These are phyloP conservation scores for Calonectria pteridis DNA, from an alignment of 2,329 filamentous ascomycete genomes.

Conservation along the genomic window DNA sequence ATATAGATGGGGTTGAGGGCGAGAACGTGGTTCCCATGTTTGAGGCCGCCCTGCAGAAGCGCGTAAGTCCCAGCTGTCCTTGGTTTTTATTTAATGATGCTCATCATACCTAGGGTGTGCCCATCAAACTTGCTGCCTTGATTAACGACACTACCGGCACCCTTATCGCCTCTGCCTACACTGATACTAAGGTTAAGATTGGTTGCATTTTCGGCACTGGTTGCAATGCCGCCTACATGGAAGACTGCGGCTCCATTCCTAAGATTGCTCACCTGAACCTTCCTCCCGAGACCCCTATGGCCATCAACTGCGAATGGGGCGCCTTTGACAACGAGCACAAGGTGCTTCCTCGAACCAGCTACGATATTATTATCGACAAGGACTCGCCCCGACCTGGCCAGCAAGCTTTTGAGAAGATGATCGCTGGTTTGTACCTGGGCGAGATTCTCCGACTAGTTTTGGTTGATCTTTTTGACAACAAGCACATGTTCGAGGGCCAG, in stretches of 20 bases:
- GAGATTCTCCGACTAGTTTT: slow-evolving; percentile 93
- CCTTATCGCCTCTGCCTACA: slow-evolving; percentile 95
- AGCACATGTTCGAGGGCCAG: slow-evolving; percentile 85
- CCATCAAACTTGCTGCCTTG: slow-evolving; percentile 91
- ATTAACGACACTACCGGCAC: slow-evolving; percentile 99
- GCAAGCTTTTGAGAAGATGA: slow-evolving; percentile 98
- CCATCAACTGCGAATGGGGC: slow-evolving; percentile 98
- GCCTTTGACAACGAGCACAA: slow-evolving; percentile 95
- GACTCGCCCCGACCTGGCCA: slow-evolving; percentile 93
- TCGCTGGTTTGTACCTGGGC: slow-evolving; percentile 92
- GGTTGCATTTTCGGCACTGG: slow-evolving; percentile 99
- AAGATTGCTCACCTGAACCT: slow-evolving; percentile 95
- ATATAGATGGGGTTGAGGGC: slow-evolving; percentile 92
- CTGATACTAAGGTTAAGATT: slow-evolving; percentile 92
- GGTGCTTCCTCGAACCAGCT: slow-evolving; percentile 86
- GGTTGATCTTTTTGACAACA: slow-evolving; percentile 86
- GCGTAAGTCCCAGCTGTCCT: slow-evolving; percentile 45
- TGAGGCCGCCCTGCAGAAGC: slow-evolving; percentile 78
- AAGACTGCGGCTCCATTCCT: slow-evolving; percentile 88
- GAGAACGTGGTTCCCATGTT: slow-evolving; percentile 91
- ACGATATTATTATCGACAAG: slow-evolving; percentile 89
- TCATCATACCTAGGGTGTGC: slow-evolving; percentile 72
- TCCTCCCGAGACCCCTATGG: slow-evolving; percentile 85
- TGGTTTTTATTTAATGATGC: background rate
- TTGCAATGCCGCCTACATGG: slow-evolving; percentile 99